Evolutionary conservation across 331 rosid species (phyloP).

Genomic region (Quercus phellos): DNA sequence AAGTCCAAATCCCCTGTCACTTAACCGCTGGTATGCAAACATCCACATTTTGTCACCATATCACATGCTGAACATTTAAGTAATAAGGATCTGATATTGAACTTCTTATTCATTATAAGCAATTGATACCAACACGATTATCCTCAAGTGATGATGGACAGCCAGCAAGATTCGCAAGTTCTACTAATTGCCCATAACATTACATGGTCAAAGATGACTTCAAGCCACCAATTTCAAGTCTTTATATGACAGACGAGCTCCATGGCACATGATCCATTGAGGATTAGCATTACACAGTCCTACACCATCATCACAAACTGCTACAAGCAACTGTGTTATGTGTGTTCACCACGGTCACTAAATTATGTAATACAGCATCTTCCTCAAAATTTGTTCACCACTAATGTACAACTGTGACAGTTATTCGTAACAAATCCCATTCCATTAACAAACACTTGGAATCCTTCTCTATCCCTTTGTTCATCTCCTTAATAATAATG

Average conservation of each 20-base stretch:
- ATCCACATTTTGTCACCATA: too few relatives aligned
- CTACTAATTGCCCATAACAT: background rate
- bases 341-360: background rate
- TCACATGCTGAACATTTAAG: background rate
- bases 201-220: background rate
- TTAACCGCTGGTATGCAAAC: too few relatives aligned
- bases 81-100: background rate
- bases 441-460: background rate
- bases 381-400: background rate
- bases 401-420: background rate
- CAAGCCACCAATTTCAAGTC: background rate
- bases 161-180: background rate
- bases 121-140: background rate
- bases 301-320: background rate
- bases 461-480: background rate
- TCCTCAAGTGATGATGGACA: background rate
- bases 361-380: background rate
- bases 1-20: too few relatives aligned
- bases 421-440: background rate
- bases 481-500: background rate
- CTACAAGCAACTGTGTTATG: background rate
- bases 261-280: background rate
- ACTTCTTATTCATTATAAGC: background rate
- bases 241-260: background rate
- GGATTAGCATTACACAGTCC: background rate